Evolutionary conservation across 2,329 filamentous ascomycete species (phyloP), one percentile per base, ranked within the genome.

Genomic region (Talaromyces sp.): DNA sequence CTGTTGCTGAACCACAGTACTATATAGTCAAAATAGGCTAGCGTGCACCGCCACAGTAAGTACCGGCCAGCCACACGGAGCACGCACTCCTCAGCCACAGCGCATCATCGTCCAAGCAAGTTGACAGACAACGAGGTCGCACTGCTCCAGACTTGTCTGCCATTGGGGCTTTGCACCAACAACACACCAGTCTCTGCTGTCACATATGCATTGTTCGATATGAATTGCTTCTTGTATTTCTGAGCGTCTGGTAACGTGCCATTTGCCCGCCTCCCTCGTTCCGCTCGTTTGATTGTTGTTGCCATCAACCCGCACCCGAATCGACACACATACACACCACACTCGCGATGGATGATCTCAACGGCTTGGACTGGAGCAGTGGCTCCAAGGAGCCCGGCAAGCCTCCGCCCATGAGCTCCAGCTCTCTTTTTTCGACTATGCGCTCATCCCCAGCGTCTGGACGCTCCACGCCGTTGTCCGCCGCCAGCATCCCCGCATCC

Each of bases 271-370:
- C 13, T 39, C 13, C 36, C 6, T 47, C n/a, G 44, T 11, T 11
- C 44, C 44, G 44, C n/a, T 13, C 4, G 9, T 47, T 4, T 47
- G 9, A 10, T 47, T 22, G 42, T 44, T 36, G 33, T 47, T 47
- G 44, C 11, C 11, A 25, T 19, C n/a, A 25, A 47, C 44, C 44
- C n/a, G 9, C 22, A 19, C 17, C 19, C 55, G 9, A 49, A 19
- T 22, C 55, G 13, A 15, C 33, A 36, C 33, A 36, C 4, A 13
- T 33, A 33, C 7, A 15, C 33, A 36, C 33, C 4, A 30, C 28
- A 8, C 28, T 28, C 57, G 39, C 58, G 11, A 81, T 81, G 79
- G 78, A 81, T 57, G 79, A 81, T 65, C 71, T 81, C 44, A 77
- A 73, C 61, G 78, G 79, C 58, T 67, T 81, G 66, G 76, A 72